Percentiles rank a stretch among this genome's conserved stretches.
Conservation (phyloP, 495 filamentous ascomycete species). For the Extremus antarcticus region DNA sequence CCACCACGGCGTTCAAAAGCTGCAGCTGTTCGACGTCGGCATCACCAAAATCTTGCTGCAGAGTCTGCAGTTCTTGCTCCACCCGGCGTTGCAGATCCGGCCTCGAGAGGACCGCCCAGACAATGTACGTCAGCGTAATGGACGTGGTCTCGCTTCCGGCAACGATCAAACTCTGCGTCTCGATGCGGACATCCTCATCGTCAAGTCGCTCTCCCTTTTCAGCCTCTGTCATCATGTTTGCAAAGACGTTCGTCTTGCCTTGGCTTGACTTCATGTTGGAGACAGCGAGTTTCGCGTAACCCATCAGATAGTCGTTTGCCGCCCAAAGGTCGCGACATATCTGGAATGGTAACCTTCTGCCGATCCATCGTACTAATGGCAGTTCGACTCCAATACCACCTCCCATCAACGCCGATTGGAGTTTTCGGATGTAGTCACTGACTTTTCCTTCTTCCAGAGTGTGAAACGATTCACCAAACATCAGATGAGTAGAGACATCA, state of each 20-base stretch:
- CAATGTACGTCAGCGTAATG: constrained; percentile 35
- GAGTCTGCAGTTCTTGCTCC: constrained; percentile 31
- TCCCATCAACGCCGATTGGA: constrained; percentile 12
- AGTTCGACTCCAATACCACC: constrained; percentile 12
- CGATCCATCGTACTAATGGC: constrained; percentile 6
- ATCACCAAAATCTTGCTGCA: constrained; percentile 34
- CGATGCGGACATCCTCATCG: constrained; percentile 31
- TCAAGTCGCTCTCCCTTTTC: constrained; percentile 23
- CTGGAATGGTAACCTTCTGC: constrained; percentile 6
- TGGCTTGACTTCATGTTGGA: constrained; percentile 2
- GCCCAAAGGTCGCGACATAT: constrained; percentile 2
- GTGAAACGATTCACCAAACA: constrained; percentile 47
- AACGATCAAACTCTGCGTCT: constrained; percentile 38
- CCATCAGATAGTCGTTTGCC: neutral
- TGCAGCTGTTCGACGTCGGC: constrained; percentile 32
- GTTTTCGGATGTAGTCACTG: constrained; percentile 10
- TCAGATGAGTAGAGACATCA: constrained; percentile 45
- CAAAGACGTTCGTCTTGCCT: constrained; percentile 8
- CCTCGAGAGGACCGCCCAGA: constrained; percentile 28
- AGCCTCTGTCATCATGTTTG: constrained; percentile 11
- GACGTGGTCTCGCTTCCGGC: constrained; percentile 44
- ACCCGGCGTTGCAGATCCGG: constrained; percentile 31
- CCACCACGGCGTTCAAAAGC: constrained; percentile 36
- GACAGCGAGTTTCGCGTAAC: constrained; percentile 10
- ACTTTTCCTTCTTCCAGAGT: constrained; percentile 43